Conservation (phyloP, 495 filamentous ascomycete genomes). For the Lasiosphaeriaceae sp. region DNA sequence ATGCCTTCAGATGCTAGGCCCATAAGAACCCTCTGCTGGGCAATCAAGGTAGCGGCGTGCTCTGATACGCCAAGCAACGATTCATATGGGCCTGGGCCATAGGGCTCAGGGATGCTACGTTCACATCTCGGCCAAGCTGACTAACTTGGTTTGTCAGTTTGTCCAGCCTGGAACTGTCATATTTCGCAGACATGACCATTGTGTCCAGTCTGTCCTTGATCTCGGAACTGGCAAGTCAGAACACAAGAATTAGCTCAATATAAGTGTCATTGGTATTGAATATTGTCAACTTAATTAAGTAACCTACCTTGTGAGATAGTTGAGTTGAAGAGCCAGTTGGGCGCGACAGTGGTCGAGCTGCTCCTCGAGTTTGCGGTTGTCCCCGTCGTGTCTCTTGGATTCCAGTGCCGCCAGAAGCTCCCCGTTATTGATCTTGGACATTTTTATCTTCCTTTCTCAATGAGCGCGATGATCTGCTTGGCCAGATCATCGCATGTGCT, state of each 20-base stretch:
- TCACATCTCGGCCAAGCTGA: neutral
- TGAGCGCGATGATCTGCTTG: conserved; percentile 13
- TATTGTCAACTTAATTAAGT: neutral
- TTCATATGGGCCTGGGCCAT: neutral
- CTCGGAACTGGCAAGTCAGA: neutral
- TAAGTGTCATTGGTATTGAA: neutral
- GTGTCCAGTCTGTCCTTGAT: neutral
- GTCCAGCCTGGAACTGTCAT: neutral
- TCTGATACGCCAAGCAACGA: conserved; percentile 10
- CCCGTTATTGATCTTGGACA: conserved; percentile 19
- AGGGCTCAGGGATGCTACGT: neutral
- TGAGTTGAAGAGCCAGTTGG: conserved; percentile 4
- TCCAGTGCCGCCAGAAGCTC: conserved; percentile 16
- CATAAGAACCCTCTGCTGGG: conserved; percentile 12
- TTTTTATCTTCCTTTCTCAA: conserved; percentile 23
- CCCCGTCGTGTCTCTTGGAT: conserved; percentile 14
- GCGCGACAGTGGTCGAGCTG: conserved; percentile 16
- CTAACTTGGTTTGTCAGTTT: neutral
- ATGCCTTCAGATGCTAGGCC: conserved; percentile 21
- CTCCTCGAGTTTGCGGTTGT: conserved; percentile 18
- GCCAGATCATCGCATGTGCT: conserved; percentile 17
- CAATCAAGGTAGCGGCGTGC: neutral
- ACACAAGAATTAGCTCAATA: neutral
- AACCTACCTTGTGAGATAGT: neutral
- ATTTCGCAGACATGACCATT: neutral